Conservation (phyloP, 768 basidiomycete genomes). For the Phallus indusiatus region DNA sequence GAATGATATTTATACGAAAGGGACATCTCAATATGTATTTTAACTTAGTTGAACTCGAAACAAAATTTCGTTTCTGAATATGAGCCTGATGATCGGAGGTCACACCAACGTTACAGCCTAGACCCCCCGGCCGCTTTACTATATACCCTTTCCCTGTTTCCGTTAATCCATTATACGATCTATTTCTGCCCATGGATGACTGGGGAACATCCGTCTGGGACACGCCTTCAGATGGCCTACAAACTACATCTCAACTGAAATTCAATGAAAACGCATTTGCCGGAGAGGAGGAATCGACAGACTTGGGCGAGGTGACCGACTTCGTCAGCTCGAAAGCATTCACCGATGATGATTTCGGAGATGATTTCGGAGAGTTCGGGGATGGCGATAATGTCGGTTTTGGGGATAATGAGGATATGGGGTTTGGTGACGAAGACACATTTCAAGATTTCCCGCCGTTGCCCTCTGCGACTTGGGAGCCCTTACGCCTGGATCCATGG, state of each 20-base stretch:
- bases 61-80: no score
- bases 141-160: no score
- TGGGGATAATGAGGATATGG: constrained; percentile 23
- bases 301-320: constrained; percentile 43
- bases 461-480: constrained; percentile 37
- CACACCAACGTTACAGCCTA: no score
- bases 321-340: constrained; percentile 31
- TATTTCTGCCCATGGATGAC: constrained; percentile 6
- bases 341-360: constrained; percentile 73
- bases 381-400: constrained; percentile 29
- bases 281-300: constrained; percentile 35
- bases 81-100: no score
- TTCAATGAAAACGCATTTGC: not conserved
- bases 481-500: constrained; percentile 55
- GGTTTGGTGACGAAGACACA: constrained; percentile 33
- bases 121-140: no score
- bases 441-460: constrained; percentile 15
- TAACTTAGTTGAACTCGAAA: no score
- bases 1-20: constrained; percentile 40
- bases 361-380: constrained; percentile 76
- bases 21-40: no score
- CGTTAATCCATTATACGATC: no score
- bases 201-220: constrained; percentile 9
- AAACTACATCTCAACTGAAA: not conserved
- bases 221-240: not conserved